Evolutionary conservation across 2,329 filamentous ascomycete species (phyloP).

Genomic region (Pseudopithomyces maydicus): DNA sequence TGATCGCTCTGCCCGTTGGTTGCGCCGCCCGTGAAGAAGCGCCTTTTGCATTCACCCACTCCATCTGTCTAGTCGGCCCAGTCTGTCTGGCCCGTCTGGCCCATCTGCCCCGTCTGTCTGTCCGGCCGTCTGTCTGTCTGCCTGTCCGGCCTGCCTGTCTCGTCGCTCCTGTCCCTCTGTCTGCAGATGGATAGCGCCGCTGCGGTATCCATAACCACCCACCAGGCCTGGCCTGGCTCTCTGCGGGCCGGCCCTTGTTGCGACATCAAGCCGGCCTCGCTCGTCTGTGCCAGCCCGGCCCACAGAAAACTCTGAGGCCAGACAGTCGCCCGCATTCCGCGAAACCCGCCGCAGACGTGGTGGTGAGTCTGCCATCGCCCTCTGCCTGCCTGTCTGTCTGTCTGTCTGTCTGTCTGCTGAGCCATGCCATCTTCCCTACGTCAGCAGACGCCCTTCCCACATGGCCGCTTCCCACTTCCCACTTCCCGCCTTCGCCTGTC

Average conservation of each 20-base stretch:
- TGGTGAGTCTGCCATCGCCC: constrained; percentile 4
- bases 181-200: too few relatives aligned
- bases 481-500: constrained; percentile 16
- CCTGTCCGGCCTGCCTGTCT: constrained; percentile 12
- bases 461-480: constrained; percentile 15
- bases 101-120: too few relatives aligned
- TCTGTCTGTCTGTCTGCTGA: constrained; percentile 21
- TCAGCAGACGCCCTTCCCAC: constrained; percentile 33
- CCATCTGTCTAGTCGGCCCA: too few relatives aligned
- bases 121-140: constrained; percentile 15
- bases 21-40: too few relatives aligned
- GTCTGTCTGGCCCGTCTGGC: too few relatives aligned
- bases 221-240: constrained; percentile 31
- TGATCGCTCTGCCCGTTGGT: too few relatives aligned
- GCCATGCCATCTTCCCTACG: constrained; percentile 7
- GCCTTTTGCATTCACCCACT: too few relatives aligned
- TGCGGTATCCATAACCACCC: too few relatives aligned
- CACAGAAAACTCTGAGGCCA: constrained; percentile 22
- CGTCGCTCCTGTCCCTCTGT: constrained; percentile 6
- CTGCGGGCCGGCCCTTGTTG: constrained; percentile 39
- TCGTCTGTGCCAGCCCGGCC: constrained; percentile 23
- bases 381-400: too few relatives aligned
- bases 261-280: constrained; percentile 30
- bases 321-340: constrained; percentile 3
- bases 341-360: constrained; percentile 1